Conservation (phyloP, 768 basidiomycete species). For the Pulveroboletus sp. region DNA sequence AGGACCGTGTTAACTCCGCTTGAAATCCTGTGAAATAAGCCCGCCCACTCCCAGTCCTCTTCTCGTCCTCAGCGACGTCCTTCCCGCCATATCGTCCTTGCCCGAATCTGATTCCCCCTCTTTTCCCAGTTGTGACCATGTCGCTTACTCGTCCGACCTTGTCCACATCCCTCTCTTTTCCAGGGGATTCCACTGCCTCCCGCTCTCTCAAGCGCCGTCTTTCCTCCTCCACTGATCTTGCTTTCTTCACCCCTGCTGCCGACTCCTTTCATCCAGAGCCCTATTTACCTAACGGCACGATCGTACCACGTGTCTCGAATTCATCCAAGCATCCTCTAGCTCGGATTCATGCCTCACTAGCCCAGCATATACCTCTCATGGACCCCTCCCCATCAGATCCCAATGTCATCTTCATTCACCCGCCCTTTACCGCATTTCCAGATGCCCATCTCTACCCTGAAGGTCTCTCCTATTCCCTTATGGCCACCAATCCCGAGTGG, state of each 20-base stretch:
- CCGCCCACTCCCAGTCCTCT: constrained; percentile 9
- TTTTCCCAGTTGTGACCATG: constrained; percentile 10
- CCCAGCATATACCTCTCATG: constrained; percentile 49
- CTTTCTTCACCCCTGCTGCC: constrained; percentile 61
- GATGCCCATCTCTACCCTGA: constrained; percentile 55
- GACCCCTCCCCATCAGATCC: constrained; percentile 69
- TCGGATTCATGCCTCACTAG: constrained; percentile 33
- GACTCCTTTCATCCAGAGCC: constrained; percentile 63
- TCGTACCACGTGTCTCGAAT: constrained; percentile 15
- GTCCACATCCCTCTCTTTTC: constrained; percentile 21
- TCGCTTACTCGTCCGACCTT: constrained; percentile 12
- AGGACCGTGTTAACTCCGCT: constrained; percentile 41
- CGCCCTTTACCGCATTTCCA: constrained; percentile 68
- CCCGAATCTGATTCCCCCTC: neutral
- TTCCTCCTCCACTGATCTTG: constrained; percentile 41
- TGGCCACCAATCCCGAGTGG: constrained; percentile 78
- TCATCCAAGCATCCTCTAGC: constrained; percentile 26
- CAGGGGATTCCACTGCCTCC: constrained; percentile 20
- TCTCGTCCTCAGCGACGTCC: constrained; percentile 14
- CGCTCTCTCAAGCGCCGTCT: constrained; percentile 47
- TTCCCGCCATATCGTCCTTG: neutral
- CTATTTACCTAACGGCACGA: constrained; percentile 42
- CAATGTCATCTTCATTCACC: constrained; percentile 63
- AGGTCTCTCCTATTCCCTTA: constrained; percentile 63
- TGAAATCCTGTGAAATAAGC: constrained; percentile 34